These are phyloP conservation scores for Fusarium fracticaudum DNA, from an alignment of 2,329 filamentous ascomycete genomes.

Conservation along the genomic window DNA sequence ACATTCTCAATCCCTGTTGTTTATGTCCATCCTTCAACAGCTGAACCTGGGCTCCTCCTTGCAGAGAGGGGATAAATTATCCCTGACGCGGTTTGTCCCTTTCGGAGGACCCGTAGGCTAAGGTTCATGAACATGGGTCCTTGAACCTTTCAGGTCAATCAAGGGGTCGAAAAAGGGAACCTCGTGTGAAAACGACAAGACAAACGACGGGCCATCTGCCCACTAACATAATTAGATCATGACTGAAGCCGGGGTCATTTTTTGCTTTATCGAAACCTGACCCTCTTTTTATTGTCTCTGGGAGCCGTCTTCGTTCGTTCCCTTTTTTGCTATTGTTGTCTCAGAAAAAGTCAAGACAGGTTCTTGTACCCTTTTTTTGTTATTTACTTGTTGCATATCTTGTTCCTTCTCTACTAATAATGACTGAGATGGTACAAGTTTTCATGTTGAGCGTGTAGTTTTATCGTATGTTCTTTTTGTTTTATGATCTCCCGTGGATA, in stretches of 20 bases:
- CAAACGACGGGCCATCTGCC: conserved; percentile 14
- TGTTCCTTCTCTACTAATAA: conserved; percentile 13
- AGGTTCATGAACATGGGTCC: conserved; percentile 10
- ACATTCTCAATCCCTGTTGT: conserved; percentile 9
- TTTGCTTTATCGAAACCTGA: conserved; percentile 21
- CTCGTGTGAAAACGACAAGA: conserved; percentile 26
- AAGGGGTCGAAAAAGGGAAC: conserved; percentile 26
- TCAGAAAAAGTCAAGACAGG: conserved; percentile 29
- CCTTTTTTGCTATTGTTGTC: conserved; percentile 11
- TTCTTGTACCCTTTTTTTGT: conserved; percentile 23
- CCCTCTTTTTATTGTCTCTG: conserved; percentile 35
- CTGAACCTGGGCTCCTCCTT: conserved; percentile 1
- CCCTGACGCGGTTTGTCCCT: conserved; percentile 21
- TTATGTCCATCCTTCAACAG: background rate
- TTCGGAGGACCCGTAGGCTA: conserved; percentile 22
- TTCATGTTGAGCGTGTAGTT: conserved; percentile 17
- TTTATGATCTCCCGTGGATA: background rate
- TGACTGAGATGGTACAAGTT: conserved; percentile 26
- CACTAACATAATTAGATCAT: conserved; percentile 37
- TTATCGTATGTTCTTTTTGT: conserved; percentile 14
- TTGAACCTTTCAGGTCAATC: conserved; percentile 7
- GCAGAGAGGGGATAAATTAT: background rate
- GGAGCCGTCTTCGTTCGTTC: conserved; percentile 26
- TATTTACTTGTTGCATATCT: background rate
- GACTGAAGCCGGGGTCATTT: conserved; percentile 4